Base-by-base conservation (phyloP, 345 rosid species). In the Hirschfeldia incana region DNA sequence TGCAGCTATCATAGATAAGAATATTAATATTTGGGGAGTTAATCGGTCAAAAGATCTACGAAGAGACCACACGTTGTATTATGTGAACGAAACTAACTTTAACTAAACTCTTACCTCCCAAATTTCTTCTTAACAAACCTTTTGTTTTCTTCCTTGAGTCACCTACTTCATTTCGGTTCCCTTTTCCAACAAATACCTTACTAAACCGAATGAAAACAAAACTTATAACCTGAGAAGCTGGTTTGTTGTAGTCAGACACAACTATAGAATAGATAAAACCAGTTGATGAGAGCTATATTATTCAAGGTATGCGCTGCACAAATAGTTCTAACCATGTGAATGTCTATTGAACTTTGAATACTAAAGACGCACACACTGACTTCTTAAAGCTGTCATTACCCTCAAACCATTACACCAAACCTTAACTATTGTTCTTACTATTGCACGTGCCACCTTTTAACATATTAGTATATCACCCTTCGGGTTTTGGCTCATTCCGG, bases 41-140 rank as follows among this genome's bases (percentile, higher is more conserved):
- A 67, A 58, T 16, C 2, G 21, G 62, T 44, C 69, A 21, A 46
- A 17, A 32, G 8, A 76, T 29, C 16, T 32, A 68, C 74, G 36
- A 30, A 46, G 37, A 12, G 34, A 27, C 71, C 70, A 63, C 76
- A 77, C 53, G 81, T 37, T 70, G 36, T 15, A 28, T 33, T 60
- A 71, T 70, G 46, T 37, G 28, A 63, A 70, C 28, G 65, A 5
- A 55, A 55, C 11, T 55, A 55, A 55, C 51, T 44, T 44, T 44
- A 44, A 4, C 51, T 44, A 44, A 44, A 44, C 51, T 44, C 51
- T 3, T 44, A 44, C 6, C 51, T 44, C 51, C 15, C 51, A 44
- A 44, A 44, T 44, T 44, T 44, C 51, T 44, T 11, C 51, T 44
- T 44, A 39, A 39, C 28, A 53, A 53, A 15, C 17, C 2, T 53